Base-by-base conservation (phyloP, 495 filamentous ascomycete species). In the Penicillium cataractarum region DNA sequence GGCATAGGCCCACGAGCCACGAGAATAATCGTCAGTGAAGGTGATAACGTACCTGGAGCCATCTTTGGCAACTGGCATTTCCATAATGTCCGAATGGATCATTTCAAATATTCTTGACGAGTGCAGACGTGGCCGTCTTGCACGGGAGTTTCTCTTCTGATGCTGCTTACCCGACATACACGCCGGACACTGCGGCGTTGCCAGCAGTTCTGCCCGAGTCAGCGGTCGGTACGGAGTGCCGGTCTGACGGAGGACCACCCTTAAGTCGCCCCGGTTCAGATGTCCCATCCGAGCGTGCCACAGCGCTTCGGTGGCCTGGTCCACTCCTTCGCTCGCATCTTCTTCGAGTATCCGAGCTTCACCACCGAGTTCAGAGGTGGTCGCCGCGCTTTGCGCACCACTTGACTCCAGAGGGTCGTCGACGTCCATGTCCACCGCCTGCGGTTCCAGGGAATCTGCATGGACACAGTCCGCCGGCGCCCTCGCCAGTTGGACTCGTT, bases 41-140 rank as follows among this genome's bases (percentile, higher is more conserved):
- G 57, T 59, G 46, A 59, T 52, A n/a, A 59, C 57, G 57, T 59
- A 59, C 57, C 57, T 59, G 10, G 57, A 59, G 57, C 46, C 44
- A 51, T 59, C 44, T 59, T 59, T 59, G 44, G 29, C 57, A 4
- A 59, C 35, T 17, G 57, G 57, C 44, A 59, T 59, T 26, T 59
- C 44, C 12, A 59, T 37, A 26, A 59, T 51, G 17, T 59, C 57
- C 8, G 57, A 33, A 19, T 42, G n/a, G 17, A 42, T 42, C 4
- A 42, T 8, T 19, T 42, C 39, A 19, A 42, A 42, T 3, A 6
- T 42, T 42, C 39, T 17, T 15, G 39, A 19, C 17, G 39, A 39
- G 15, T 39, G 37, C 12, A 39, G 37, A 39, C 6, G 37, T 39
- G 37, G 37, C 13, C 37, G 12, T 39, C 37, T 39, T 39, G 12